Evolutionary conservation across 1,139 yeast genomes (phyloP).

Genomic region (Yamadazyma epiphylla): DNA sequence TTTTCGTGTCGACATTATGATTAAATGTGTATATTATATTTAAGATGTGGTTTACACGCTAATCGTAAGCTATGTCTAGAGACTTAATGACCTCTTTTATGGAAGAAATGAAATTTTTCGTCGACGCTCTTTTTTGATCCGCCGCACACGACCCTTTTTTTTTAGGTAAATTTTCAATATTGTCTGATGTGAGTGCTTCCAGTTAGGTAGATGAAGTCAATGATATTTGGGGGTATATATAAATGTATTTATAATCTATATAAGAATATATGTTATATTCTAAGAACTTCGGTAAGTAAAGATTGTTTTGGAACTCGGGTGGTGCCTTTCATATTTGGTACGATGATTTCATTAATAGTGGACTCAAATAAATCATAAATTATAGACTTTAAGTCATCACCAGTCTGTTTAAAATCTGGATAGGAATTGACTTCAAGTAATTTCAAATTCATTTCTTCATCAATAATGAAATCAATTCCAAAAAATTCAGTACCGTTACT

Average conservation of each 20-base stretch:
- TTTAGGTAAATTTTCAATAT: too few relatives aligned
- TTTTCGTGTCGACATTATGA: constrained; percentile 35
- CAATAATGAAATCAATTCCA: constrained; percentile 84
- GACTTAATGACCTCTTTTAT: background rate
- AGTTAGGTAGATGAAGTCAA: background rate
- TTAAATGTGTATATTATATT: constrained; percentile 1
- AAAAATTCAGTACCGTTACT: constrained; percentile 79
- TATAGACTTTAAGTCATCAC: constrained; percentile 61
- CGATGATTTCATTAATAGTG: constrained; percentile 22
- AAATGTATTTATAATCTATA: background rate
- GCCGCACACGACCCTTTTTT: constrained; percentile 1
- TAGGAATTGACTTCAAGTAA: constrained; percentile 86
- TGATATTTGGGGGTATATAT: too few relatives aligned
- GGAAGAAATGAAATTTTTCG: constrained; percentile 1
- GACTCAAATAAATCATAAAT: constrained; percentile 59
- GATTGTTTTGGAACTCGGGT: constrained; percentile 6
- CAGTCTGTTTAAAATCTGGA: constrained; percentile 97
- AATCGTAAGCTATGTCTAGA: background rate
- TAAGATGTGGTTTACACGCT: too few relatives aligned
- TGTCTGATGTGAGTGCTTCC: too few relatives aligned
- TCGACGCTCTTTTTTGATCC: background rate
- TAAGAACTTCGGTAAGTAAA: constrained; percentile 7
- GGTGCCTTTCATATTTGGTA: constrained; percentile 4
- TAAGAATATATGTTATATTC: background rate
- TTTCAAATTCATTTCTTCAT: constrained; percentile 48